Evolutionary conservation across 2,329 filamentous ascomycete genomes (phyloP).

Genomic region (Nakataea oryzae): DNA sequence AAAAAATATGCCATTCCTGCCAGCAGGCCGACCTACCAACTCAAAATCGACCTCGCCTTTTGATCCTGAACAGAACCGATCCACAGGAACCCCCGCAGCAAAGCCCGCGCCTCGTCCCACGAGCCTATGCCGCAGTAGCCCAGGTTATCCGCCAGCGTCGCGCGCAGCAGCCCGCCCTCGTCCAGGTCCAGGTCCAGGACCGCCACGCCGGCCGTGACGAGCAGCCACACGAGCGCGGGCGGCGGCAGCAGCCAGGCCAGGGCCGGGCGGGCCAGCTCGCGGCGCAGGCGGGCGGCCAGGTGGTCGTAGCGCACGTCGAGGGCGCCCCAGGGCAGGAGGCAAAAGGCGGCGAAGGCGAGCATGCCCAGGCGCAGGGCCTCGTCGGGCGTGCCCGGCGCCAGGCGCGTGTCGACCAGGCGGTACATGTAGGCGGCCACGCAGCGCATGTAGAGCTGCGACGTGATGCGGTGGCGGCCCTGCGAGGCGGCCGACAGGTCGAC

Average conservation of each 20-base stretch:
- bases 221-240: not conserved
- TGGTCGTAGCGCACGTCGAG: not conserved
- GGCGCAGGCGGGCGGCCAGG: not conserved
- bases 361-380: conserved; percentile 28
- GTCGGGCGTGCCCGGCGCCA: conserved; percentile 15
- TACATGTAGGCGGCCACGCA: conserved; percentile 29
- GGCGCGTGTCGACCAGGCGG: conserved; percentile 22
- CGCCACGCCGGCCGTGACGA: not conserved
- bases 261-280: conserved; percentile 4
- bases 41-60: not conserved
- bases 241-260: not conserved
- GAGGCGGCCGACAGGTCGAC: conserved; percentile 12
- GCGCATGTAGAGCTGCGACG: conserved; percentile 10
- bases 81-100: not conserved
- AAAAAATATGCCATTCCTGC: too few relatives aligned
- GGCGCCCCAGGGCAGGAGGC: conserved; percentile 25
- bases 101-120: not conserved
- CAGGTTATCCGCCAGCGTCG: not conserved
- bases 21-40: too few relatives aligned
- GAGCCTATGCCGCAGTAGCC: not conserved
- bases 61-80: not conserved
- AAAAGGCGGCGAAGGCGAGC: conserved; percentile 21
- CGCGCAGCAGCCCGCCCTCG: not conserved
- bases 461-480: conserved; percentile 7
- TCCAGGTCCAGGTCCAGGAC: not conserved